Percentiles rank a stretch among this genome's conserved stretches.
phyloP scores from a whole-genome alignment of 345 rosid genomes.

The Carallia pectinifolia region DNA sequence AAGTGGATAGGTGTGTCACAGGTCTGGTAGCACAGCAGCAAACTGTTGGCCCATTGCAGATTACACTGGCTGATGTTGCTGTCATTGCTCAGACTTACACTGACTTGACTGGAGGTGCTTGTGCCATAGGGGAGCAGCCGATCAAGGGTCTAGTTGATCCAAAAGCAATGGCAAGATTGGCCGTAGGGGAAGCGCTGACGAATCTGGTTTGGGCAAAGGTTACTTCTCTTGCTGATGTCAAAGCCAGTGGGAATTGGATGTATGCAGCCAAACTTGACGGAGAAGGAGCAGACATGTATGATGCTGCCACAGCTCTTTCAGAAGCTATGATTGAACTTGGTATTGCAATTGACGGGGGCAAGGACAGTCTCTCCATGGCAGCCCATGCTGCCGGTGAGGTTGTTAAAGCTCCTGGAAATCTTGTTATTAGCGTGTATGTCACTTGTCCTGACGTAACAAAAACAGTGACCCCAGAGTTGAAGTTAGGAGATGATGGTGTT shows the following conservation, averaged over 20 bases:
- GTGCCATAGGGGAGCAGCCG: conserved; percentile 92
- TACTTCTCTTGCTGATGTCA: conserved; percentile 83
- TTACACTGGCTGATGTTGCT: conserved; percentile 91
- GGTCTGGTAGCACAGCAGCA: conserved; percentile 99
- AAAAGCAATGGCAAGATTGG: conserved; percentile 95
- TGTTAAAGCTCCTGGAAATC: conserved; percentile 95
- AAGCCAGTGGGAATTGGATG: conserved; percentile 98
- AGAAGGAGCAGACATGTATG: conserved; percentile 95
- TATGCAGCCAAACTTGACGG: conserved; percentile 96
- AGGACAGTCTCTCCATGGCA: conserved; percentile 96
- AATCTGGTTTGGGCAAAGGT: conserved; percentile 94
- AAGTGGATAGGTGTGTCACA: conserved; percentile 93
- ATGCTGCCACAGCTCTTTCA: conserved; percentile 76
- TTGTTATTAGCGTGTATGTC: conserved; percentile 80
- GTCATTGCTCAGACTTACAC: conserved; percentile 88
- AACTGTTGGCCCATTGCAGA: conserved; percentile 93
- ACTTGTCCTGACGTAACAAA: conserved; percentile 88
- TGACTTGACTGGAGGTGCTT: conserved; percentile 80
- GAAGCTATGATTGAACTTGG: conserved; percentile 93
- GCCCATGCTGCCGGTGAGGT: conserved; percentile 76
- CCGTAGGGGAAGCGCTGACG: conserved; percentile 90
- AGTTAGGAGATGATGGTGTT: conserved; percentile 67
- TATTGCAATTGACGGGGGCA: conserved; percentile 95
- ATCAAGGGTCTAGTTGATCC: conserved; percentile 83
- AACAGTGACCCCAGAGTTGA: conserved; percentile 86